These are phyloP conservation scores for Suillus alpinus DNA, from an alignment of 768 basidiomycete species.

Conservation along the genomic window DNA sequence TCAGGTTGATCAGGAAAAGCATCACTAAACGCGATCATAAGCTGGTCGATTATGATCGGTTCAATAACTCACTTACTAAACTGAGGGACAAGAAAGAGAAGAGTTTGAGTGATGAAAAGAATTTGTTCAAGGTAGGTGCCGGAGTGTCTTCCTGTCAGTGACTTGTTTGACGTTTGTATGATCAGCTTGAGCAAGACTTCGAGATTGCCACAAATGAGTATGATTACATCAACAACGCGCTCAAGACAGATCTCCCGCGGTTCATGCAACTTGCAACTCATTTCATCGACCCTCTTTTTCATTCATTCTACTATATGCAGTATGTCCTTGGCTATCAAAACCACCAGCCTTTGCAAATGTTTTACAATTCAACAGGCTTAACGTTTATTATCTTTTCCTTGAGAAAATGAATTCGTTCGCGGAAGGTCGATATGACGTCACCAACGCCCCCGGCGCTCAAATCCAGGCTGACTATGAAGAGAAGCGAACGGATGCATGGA, in stretches of 20 bases:
- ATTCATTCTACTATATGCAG: conserved; percentile 99
- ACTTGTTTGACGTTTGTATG: neutral
- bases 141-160: neutral
- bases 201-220: conserved; percentile 91
- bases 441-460: conserved; percentile 61
- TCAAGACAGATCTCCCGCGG: conserved; percentile 92
- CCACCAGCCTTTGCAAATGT: neutral
- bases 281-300: conserved; percentile 97
- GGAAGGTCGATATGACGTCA: conserved; percentile 71
- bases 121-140: conserved; percentile 80
- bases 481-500: conserved; percentile 80
- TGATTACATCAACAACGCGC: conserved; percentile 83
- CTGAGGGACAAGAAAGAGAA: conserved; percentile 99
- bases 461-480: conserved; percentile 77
- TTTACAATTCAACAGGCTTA: conserved; percentile 52
- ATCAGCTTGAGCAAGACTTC: conserved; percentile 91
- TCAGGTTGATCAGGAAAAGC: conserved; percentile 90
- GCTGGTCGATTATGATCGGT: conserved; percentile 93
- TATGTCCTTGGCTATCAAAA: conserved; percentile 40
- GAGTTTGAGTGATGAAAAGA: conserved; percentile 92
- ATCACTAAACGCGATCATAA: conserved; percentile 98
- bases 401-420: conserved; percentile 92
- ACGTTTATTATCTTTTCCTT: conserved; percentile 90
- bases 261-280: conserved; percentile 85
- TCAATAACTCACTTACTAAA: conserved; percentile 94